Base-by-base conservation (phyloP, 2,329 filamentous ascomycete genomes). In the Ilyonectria robusta region DNA sequence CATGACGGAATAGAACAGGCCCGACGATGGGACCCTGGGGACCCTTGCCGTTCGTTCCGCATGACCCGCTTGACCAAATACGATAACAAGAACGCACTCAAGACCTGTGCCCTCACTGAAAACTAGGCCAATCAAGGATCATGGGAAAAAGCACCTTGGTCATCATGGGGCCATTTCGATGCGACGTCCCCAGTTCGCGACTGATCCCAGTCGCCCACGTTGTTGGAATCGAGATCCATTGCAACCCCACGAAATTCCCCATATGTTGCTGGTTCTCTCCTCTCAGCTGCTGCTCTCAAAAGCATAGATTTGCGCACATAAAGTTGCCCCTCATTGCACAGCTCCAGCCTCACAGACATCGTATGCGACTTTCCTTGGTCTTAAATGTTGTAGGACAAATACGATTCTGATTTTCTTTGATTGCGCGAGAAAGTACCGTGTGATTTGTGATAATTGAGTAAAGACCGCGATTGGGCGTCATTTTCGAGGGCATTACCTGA, bases 191-290 rank as follows among this genome's bases (percentile, higher is more conserved):
- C 53, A 58, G 63, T 61, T 66, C 58, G 44, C 35, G 31, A 17
- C 26, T 56, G 46, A 66, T 60, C 63, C 58, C 21, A 54, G 63
- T 66, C 44, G 33, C 40, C 63, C 62, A 65, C 62, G 58, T 61
- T 61, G 46, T 48, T 48, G 56, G 17, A 48, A 46, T 53, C 50
- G 58, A 59, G 57, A 60, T 60, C 44, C 62, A 54, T 17, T 56
- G 44, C 57, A 40, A 58, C 51, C 50, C 57, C 42, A 40, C 44
- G 44, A 59, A 64, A 26, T 46, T 44, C 35, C 44, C 53, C 37
- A 42, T 40, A 37, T 10, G 26, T 50, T 47, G 17, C 62, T 53
- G 48, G 48, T 53, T n/a, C 42, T 50, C 37, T 53, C 50, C 50
- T n/a, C 42, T 50, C 37, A 58, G 31, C 56, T 35, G 40, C 31